Conservation (phyloP, 106 monocot species). For the Gastrodia elata region DNA sequence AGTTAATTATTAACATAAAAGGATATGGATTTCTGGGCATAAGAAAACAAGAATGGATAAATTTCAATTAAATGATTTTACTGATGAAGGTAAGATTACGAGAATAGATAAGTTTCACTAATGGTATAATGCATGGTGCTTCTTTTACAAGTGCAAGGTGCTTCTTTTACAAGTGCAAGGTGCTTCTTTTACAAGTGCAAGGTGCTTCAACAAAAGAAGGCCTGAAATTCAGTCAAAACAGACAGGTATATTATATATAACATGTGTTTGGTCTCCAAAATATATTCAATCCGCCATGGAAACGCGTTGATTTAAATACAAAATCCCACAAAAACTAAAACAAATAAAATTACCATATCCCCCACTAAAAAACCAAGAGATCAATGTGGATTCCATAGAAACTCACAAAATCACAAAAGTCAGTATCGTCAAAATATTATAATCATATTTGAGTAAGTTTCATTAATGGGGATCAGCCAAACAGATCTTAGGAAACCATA, state of each 20-base stretch:
- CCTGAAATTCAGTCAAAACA: not conserved
- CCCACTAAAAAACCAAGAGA: not conserved
- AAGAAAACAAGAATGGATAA: not conserved
- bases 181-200: not conserved
- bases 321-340: not conserved
- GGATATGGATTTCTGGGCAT: not conserved
- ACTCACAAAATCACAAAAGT: not conserved
- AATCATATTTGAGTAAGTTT: not conserved
- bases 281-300: not conserved
- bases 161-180: not conserved
- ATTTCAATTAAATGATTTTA: not conserved
- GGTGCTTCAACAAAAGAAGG: not conserved
- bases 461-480: no score
- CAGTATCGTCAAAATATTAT: not conserved
- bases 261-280: not conserved
- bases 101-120: not conserved
- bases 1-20: not conserved
- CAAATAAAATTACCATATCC: not conserved
- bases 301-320: not conserved
- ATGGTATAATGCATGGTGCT: not conserved
- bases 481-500: no score
- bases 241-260: not conserved
- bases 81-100: not conserved
- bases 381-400: not conserved
- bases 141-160: not conserved